Evolutionary conservation across 2,329 filamentous ascomycete genomes (phyloP).

Genomic region (Ilyonectria destructans): DNA sequence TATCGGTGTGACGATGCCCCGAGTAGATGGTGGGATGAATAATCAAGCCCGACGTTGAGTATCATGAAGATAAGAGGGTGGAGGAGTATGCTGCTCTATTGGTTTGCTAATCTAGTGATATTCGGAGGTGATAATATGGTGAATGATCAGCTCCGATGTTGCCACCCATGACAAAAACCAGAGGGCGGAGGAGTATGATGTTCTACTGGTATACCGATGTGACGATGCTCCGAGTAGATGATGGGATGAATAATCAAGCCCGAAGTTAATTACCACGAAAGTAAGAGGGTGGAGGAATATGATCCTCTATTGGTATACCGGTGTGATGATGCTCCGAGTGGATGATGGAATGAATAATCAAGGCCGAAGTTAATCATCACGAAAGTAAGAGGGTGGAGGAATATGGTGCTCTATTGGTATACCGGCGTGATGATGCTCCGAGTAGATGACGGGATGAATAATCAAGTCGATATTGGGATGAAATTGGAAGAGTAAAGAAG

Average conservation of each 20-base stretch:
- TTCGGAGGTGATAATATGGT: no score
- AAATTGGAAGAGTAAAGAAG: slow-evolving; percentile 12
- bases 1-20: neutral
- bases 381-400: neutral
- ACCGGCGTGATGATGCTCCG: no score
- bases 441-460: no score
- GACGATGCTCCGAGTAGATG: neutral
- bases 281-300: no score
- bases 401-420: no score
- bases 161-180: no score
- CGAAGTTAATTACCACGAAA: neutral
- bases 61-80: no score
- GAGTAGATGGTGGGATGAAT: neutral
- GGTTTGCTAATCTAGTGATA: no score
- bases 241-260: neutral
- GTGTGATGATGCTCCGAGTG: no score
- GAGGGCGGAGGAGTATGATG: slow-evolving; percentile 1
- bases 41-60: neutral
- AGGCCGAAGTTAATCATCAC: neutral
- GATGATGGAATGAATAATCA: slow-evolving; percentile 6
- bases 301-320: no score
- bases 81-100: no score
- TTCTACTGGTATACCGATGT: slow-evolving; percentile 3
- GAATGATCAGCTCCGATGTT: no score
- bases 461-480: slow-evolving; percentile 6